Base-by-base conservation (phyloP, 169 alveolate genomes). In the Babesia ovata region DNA sequence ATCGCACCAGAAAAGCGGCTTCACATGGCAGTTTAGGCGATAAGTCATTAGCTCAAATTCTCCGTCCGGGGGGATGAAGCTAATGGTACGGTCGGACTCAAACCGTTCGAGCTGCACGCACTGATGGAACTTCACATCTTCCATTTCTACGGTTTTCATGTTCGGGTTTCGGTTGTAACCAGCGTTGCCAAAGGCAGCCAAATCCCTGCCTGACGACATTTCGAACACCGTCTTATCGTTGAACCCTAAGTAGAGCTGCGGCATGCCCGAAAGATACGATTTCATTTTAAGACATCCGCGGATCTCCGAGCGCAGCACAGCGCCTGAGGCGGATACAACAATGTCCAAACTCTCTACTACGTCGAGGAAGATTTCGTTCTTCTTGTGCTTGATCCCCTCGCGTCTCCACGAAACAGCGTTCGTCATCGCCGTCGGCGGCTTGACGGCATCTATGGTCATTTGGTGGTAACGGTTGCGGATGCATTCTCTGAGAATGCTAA, bases 31-130 rank as follows among this genome's bases (percentile, higher is more conserved):
- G 91, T 95, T 96, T 29, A 98, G 93, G 63, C 99, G 94, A 85
- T 98, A 98, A 21, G 98, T 94, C 99, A 98, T 97, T 39, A 98
- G 93, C 86, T 97, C 99, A 86, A 97, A 98, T 83, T 95, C 98
- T 16, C 99, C 99, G 87, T 98, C 99, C 19, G 99, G 99, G 11
- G 99, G 99, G 36, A 96, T 96, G 90, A 98, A 98, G 61, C 97
- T 93, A 45, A 98, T 98, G 24, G 98, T 95, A 73, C 99, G 91
- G 75, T 98, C 99, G 67, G 92, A 58, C 45, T 84, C 88, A 65
- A 90, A 90, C 72, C 75, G 70, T 36, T 86, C 83, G 29, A 96
- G 92, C 73, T 97, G 91, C 24, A 96, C 98, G 86, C 99, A 97
- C 73, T 98, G 98, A 79, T 98, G 99, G 92, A 98, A 98, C 85